These are phyloP conservation scores for Drechmeria coniospora DNA, from an alignment of 2,329 filamentous ascomycete species.

Conservation along the genomic window DNA sequence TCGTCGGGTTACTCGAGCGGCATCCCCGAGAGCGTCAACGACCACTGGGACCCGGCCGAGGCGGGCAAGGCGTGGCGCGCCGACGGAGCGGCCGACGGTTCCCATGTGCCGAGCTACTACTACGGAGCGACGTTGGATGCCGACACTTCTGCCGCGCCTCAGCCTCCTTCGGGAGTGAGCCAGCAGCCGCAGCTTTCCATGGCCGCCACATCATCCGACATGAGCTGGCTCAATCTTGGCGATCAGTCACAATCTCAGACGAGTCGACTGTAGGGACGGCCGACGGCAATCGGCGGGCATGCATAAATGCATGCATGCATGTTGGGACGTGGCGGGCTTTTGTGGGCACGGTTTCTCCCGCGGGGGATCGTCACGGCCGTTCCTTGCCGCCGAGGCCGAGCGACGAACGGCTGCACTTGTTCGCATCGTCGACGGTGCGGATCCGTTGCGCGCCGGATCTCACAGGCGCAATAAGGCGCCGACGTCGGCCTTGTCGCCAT, in stretches of 20 bases:
- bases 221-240: constrained; percentile 69
- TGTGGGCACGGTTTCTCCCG: no score
- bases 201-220: constrained; percentile 43
- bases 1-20: constrained; percentile 47
- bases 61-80: constrained; percentile 31
- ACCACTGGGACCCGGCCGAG: constrained; percentile 36
- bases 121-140: constrained; percentile 23
- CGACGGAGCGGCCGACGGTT: constrained; percentile 35
- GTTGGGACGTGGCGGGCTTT: not conserved
- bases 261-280: no score
- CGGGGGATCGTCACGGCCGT: no score
- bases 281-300: no score
- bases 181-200: constrained; percentile 34
- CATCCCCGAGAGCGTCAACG: constrained; percentile 46
- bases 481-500: constrained; percentile 6
- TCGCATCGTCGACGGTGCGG: constrained; percentile 4
- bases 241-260: constrained; percentile 20
- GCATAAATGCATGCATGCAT: no score
- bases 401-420: constrained; percentile 1
- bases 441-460: no score
- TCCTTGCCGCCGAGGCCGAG: no score
- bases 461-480: constrained; percentile 2
- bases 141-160: constrained; percentile 15
- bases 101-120: constrained; percentile 32
- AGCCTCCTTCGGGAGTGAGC: constrained; percentile 23